phyloP scores from a whole-genome alignment of 176 grass and related monocot species.

The Cenchrus purpureus region DNA sequence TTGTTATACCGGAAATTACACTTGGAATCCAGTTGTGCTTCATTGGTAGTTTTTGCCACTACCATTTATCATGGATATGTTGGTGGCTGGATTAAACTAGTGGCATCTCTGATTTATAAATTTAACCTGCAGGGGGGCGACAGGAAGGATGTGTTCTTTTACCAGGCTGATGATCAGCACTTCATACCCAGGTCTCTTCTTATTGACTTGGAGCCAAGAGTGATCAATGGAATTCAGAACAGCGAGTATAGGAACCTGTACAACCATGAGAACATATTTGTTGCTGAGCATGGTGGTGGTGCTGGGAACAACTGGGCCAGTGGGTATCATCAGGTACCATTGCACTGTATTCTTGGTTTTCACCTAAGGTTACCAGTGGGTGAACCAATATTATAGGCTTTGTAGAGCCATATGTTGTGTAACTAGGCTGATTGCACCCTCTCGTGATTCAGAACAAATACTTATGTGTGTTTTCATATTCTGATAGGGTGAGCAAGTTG shows the following conservation, averaged over 20 bases:
- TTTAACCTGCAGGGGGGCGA: constrained; percentile 83
- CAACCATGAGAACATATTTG: constrained; percentile 98
- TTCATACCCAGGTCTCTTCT: constrained; percentile 97
- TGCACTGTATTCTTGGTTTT: neutral
- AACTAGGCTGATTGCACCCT: neutral
- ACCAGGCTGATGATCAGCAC: constrained; percentile 99
- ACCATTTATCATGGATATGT: constrained; percentile 3
- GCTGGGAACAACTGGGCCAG: constrained; percentile 99
- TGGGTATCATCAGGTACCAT: constrained; percentile 89
- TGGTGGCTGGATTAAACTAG: constrained; percentile 17
- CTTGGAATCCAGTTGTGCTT: neutral
- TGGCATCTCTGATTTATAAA: neutral
- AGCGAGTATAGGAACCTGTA: constrained; percentile 97
- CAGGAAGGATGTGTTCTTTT: constrained; percentile 99
- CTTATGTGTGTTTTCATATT: constrained; percentile 4
- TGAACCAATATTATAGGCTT: neutral
- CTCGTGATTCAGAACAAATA: constrained; percentile 9
- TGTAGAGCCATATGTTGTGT: neutral
- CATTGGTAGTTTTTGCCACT: neutral
- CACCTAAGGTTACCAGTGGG: neutral
- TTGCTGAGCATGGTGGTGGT: constrained; percentile 97
- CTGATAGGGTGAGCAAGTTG: constrained; percentile 89
- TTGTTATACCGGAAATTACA: neutral
- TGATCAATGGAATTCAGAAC: constrained; percentile 96
- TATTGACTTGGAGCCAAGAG: constrained; percentile 95